Evolutionary conservation across 2,329 filamentous ascomycete genomes (phyloP), one percentile per base, ranked within the genome.

Genomic region (Cladophialophora psammophila): DNA sequence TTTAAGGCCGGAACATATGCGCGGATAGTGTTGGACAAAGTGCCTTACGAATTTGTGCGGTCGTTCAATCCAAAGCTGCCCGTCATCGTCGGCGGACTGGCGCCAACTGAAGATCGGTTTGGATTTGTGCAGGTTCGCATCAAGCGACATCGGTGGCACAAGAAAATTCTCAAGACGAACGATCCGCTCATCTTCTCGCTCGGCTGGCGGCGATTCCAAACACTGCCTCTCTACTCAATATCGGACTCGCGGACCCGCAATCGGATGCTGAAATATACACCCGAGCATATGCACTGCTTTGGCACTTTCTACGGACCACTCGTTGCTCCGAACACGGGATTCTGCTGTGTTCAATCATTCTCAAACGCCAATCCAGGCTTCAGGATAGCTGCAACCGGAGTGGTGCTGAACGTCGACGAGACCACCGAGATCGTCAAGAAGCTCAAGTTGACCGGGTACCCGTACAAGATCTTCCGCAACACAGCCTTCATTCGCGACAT

Each of bases 381-480:
- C 86, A 89, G 95, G 55, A 92, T 99, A 72, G 92, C 95, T 9
- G 96, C 95, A 2, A 97, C 94, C 0, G 95, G 95, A 68, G 95
- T 95, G 1, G 92, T 99, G 4, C 83, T 98, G 71, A 94, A 90
- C 75, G 95, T 99, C 20, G 95, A 99, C 77, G 94, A 98, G 80
- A 92, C 91, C 48, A 94, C 92, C 2, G 95, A 99, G 78, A 98
- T 99, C 72, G 95, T 99, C 79, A 99, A 99, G 87, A 99, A 99
- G 85, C 89, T 99, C 76, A 99, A 99, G 80, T 87, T 99, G 57
- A 97, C 93, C 0, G 95, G 95, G 67, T 86, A 88, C 56, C 94
- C 95, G 1, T 96, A 95, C 86, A 98, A 98, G 82, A 96, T 98
- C 80, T 98, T 96, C 88, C 97, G 97, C 81, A 99, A 99, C 83